Evolutionary conservation across 208 protist species (phyloP), one percentile per base, ranked within the genome.

Genomic region (Trypanosoma melophagium): DNA sequence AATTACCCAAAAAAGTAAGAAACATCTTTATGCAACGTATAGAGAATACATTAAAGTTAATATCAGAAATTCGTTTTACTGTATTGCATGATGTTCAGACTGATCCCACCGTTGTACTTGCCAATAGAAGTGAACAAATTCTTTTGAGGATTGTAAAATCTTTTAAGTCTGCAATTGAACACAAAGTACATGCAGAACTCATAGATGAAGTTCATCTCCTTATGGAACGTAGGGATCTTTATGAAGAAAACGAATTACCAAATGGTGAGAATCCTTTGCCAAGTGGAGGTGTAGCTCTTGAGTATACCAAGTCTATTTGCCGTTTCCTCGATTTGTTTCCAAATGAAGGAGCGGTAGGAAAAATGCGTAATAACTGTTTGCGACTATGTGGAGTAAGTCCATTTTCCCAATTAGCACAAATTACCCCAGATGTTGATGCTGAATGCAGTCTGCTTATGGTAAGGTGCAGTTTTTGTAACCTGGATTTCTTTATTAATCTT

Each of bases 351-450:
- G 80, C 79, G 12, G 83, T 95, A 14, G 68, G 77, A 44, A 89
- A 83, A 57, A 71, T 93, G 24, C 76, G 81, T 51, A 96, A 94
- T 74, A 96, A 96, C 64, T 93, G 87, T 77, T 73, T 96, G 69
- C 88, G 92, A 8, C 73, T 96, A 0, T 93, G 88, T 70, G 84
- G 84, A 42, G 74, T 96, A 40, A 92, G 89, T 71, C 92, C 92
- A 21, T 96, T 96, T 69, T 87, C 92, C 21, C 77, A 83, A 16
- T 65, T 84, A 10, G 87, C 87, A 16, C 75, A 83, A 60, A 70
- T 79, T 16, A 53, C 51, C 1, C 31, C 60, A 3, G 81, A 88
- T 55, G 74, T 80, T 13, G 71, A 92, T 44, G 44, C 69, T 22
- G 40, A 63, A 31, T 78, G 65, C 42, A 76, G 79, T 12, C 52